Percentiles rank a stretch among this genome's conserved stretches.
Evolutionary conservation across 768 basidiomycete genomes (phyloP).

Genomic region (Pleurotus citrinopileatus): DNA sequence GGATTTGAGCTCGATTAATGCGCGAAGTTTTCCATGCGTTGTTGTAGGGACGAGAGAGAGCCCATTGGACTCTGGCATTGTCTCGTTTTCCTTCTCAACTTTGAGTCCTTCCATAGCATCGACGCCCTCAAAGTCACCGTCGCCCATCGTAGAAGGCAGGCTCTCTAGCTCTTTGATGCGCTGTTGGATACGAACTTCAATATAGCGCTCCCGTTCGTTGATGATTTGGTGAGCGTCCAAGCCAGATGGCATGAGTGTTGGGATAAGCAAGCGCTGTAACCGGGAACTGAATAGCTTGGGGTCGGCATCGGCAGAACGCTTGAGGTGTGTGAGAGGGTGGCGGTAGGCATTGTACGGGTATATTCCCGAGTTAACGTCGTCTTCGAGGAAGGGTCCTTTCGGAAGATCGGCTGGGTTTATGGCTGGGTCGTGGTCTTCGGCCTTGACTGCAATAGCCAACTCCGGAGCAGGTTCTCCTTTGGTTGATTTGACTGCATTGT

Average conservation of each 20-base stretch:
- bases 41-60: constrained; percentile 48
- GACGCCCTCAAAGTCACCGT: constrained; percentile 59
- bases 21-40: constrained; percentile 83
- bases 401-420: constrained; percentile 60
- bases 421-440: constrained; percentile 49
- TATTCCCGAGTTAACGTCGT: constrained; percentile 74
- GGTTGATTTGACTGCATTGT: constrained; percentile 71
- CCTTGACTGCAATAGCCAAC: constrained; percentile 33
- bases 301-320: constrained; percentile 58
- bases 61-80: constrained; percentile 21
- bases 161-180: constrained; percentile 84
- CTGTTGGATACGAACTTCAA: constrained; percentile 87
- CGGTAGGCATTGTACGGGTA: constrained; percentile 92
- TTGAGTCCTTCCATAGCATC: constrained; percentile 37
- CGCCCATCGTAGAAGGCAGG: constrained; percentile 77
- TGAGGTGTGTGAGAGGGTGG: constrained; percentile 80
- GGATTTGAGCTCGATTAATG: constrained; percentile 90
- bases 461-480: constrained; percentile 36
- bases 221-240: constrained; percentile 90
- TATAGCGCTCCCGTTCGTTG: constrained; percentile 87
- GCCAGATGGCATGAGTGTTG: constrained; percentile 86
- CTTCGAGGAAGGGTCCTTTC: constrained; percentile 75
- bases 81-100: constrained; percentile 42
- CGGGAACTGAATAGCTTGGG: constrained; percentile 66
- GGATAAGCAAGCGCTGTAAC: constrained; percentile 78